Base-by-base conservation (phyloP, 2,329 filamentous ascomycete genomes). In the Cladosporium sp. region DNA sequence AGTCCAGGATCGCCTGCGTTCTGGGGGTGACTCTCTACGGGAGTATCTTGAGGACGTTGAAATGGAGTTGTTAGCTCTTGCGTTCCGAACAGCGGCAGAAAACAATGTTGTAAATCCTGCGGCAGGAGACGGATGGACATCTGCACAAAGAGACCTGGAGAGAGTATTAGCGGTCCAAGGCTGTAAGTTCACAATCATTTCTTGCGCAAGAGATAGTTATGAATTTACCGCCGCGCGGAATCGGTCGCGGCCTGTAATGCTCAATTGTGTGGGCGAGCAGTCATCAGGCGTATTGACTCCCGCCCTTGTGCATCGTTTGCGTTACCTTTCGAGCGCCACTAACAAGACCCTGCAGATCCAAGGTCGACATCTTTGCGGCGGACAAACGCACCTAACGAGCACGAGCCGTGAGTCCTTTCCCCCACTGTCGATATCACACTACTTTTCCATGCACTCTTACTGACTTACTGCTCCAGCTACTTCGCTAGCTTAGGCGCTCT, bases 401-500 rank as follows among this genome's bases (percentile, higher is more conserved):
- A 34, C 14, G 41, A 50, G 2, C 32, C 42, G 48, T 50, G 19
- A 50, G 48, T 50, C 7, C 22, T 28, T 28, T 28, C 22, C 22
- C 22, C 22, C 7, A 7, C 22, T 28, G 22, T 28, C 22, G 22
- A 28, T 28, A 28, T 28, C 22, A 28, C 22, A 28, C 22, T 28
- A 28, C 7, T 11, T 22, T 37, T 54, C 42, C 31, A 14, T 43
- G 16, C 48, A 43, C 16, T 14, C 45, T 18, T 37, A 16, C 58
- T 66, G 58, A 61, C 19, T 6, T 9, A 9, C 11, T 8, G 11
- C 9, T 16, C 18, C 32, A 50, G 48, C 9, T 75, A 75, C 40
- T 73, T 77, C 58, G 79, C 81, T 46, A 79, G 81, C 57, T 71
- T 89, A 18, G 85, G 85, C 18, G 76, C 77, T 11, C 66, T 82